Evolutionary conservation across 1,284 basidiomycete species (phyloP).

Genomic region (Gomphus sp.): DNA sequence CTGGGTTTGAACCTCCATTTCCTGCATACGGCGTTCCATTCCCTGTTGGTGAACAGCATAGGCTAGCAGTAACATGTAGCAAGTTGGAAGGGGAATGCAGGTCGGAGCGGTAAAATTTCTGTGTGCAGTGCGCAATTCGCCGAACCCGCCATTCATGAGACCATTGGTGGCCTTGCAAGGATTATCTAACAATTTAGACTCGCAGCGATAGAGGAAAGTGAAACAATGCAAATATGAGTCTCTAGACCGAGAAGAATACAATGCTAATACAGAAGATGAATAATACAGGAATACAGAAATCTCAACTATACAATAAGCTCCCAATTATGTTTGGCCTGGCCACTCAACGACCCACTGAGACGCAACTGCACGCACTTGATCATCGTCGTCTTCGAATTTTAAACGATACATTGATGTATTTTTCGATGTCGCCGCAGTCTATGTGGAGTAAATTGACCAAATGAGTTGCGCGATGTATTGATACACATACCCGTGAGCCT

Average conservation of each 20-base stretch:
- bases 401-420: slow-evolving; percentile 54
- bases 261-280: neutral
- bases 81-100: no score
- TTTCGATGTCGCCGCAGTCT: slow-evolving; percentile 32
- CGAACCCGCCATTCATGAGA: no score
- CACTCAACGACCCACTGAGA: slow-evolving; percentile 73
- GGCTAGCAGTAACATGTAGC: no score
- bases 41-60: no score
- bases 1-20: neutral
- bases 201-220: no score
- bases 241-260: neutral
- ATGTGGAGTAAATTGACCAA: slow-evolving; percentile 12
- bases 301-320: neutral
- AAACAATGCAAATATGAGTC: neutral
- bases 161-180: no score
- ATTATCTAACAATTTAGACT: no score
- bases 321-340: slow-evolving; percentile 31
- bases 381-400: slow-evolving; percentile 77
- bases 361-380: slow-evolving; percentile 61
- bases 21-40: no score
- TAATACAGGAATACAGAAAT: neutral
- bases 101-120: no score
- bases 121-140: no score
- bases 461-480: no score
- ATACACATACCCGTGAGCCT: slow-evolving; percentile 34